Percentiles rank a stretch among this genome's conserved stretches.
phyloP scores from a whole-genome alignment of 192 early-diverging fungal species.

The Coemansia sp. region DNA sequence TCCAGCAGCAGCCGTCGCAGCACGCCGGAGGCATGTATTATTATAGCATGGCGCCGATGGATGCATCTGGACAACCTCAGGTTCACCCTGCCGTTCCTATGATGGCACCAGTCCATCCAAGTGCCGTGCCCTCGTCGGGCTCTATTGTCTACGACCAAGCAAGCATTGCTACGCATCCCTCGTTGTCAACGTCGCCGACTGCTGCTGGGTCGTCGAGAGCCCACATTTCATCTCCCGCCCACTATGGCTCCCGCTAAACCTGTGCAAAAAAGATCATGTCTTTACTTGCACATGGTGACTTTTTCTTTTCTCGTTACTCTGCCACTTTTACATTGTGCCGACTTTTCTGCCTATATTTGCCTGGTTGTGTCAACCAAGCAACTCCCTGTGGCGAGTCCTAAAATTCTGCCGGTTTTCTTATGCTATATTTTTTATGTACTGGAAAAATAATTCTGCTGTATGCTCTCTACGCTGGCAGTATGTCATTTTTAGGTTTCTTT shows the following conservation, averaged over 20 bases:
- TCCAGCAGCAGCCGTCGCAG: slow-evolving; percentile 17
- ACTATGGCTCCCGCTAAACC: slow-evolving; percentile 6
- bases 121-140: slow-evolving; percentile 1
- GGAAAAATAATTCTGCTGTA: not conserved
- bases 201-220: slow-evolving; percentile 4
- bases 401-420: not conserved
- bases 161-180: not conserved
- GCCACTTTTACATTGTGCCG: not conserved
- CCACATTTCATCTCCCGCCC: slow-evolving; percentile 5
- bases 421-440: slow-evolving; percentile 5
- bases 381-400: no score
- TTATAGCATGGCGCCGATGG: slow-evolving; percentile 39
- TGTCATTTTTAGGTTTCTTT: slow-evolving; percentile 3
- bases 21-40: slow-evolving; percentile 33
- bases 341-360: no score
- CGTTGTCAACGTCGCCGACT: slow-evolving; percentile 5
- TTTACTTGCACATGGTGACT: not conserved
- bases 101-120: slow-evolving; percentile 28
- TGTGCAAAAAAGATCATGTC: not conserved
- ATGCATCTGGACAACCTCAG: slow-evolving; percentile 16
- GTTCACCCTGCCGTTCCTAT: slow-evolving; percentile 13
- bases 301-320: slow-evolving; percentile 6
- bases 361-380: no score
- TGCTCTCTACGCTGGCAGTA: not conserved
- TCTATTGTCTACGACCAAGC: slow-evolving; percentile 6